phyloP scores from a whole-genome alignment of 345 rosid species.

The Syzygium oleosum region DNA sequence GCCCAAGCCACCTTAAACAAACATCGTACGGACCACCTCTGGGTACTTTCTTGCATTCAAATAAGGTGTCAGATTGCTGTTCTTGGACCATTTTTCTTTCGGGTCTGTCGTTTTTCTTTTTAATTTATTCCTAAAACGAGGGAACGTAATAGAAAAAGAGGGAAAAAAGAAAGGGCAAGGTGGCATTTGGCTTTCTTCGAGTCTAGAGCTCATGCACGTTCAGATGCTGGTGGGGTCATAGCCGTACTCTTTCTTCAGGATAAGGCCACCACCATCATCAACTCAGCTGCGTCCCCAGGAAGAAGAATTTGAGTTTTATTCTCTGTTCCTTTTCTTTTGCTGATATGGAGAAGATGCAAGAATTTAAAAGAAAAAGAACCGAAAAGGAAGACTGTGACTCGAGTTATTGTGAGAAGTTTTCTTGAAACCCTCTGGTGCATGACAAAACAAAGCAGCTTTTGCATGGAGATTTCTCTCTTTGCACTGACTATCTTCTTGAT shows the following conservation, averaged over 20 bases:
- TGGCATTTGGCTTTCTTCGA: conserved; percentile 24
- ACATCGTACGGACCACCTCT: conserved; percentile 10
- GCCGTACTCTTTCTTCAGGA: background rate
- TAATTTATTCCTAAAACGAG: background rate
- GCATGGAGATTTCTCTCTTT: background rate
- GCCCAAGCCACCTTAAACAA: conserved; percentile 2
- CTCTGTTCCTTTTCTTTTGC: background rate
- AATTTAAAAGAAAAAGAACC: background rate
- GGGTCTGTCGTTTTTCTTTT: background rate
- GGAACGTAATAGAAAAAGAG: background rate
- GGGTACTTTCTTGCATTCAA: background rate
- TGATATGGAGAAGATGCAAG: background rate
- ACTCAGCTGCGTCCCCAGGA: background rate
- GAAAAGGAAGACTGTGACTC: background rate
- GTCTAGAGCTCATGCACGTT: conserved; percentile 41
- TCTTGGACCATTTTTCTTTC: background rate
- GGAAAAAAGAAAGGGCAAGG: background rate
- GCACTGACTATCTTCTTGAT: background rate
- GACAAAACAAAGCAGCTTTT: background rate
- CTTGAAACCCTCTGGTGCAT: background rate
- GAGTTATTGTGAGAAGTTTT: background rate
- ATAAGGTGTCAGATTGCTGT: background rate
- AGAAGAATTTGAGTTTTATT: background rate
- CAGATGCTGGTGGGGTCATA: conserved; percentile 20
- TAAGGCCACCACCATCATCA: background rate